Evolutionary conservation across 345 rosid genomes (phyloP).

Genomic region (Limnanthes douglasii): DNA sequence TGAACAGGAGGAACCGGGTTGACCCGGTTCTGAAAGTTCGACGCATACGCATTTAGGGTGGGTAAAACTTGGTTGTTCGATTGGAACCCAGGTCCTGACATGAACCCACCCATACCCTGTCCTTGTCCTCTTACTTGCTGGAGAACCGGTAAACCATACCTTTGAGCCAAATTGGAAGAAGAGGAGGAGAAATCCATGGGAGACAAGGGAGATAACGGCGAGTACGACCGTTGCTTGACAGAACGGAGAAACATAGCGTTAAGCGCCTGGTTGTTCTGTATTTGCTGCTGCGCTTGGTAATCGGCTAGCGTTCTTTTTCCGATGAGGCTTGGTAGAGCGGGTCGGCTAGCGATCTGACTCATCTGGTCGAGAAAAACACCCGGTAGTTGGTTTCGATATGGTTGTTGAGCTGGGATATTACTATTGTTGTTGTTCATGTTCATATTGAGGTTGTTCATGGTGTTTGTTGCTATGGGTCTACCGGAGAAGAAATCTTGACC

Average conservation of each 20-base stretch:
- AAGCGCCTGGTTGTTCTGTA: conserved; percentile 21
- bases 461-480: conserved; percentile 30
- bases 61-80: no score
- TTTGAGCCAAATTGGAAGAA: conserved; percentile 19
- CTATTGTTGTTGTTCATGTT: conserved; percentile 9
- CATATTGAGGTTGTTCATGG: conserved; percentile 21
- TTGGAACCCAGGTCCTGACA: conserved; percentile 4
- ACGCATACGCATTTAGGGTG: no score
- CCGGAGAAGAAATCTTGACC: conserved; percentile 44
- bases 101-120: conserved; percentile 1
- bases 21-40: conserved; percentile 23
- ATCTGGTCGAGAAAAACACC: conserved; percentile 44
- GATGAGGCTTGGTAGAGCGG: conserved; percentile 15
- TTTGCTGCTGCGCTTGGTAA: conserved; percentile 34
- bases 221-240: conserved; percentile 50
- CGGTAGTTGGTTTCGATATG: conserved; percentile 34
- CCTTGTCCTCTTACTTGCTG: conserved; percentile 32
- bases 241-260: conserved; percentile 43
- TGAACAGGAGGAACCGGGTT: conserved; percentile 7
- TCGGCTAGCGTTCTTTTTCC: conserved; percentile 67
- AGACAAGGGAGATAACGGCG: conserved; percentile 29
- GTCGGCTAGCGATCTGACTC: conserved; percentile 38
- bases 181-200: conserved; percentile 27
- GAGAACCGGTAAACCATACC: conserved; percentile 38
- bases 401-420: conserved; percentile 8